These are phyloP conservation scores for Xylaria sp. DNA, from an alignment of 495 filamentous ascomycete species.

Conservation along the genomic window DNA sequence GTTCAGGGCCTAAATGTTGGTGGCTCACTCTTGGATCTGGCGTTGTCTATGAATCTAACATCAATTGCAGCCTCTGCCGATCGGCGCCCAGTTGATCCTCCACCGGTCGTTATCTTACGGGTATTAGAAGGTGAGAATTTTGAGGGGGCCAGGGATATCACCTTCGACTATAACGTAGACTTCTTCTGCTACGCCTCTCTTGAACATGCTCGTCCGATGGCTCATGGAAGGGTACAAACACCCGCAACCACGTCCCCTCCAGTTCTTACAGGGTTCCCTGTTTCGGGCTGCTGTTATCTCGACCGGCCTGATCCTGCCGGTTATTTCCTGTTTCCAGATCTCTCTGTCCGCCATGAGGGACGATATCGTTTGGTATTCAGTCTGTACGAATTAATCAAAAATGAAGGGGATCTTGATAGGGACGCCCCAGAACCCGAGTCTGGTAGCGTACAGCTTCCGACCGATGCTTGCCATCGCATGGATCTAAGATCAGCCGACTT, in stretches of 20 bases:
- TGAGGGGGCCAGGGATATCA: slow-evolving; percentile 72
- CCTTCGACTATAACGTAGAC: slow-evolving; percentile 92
- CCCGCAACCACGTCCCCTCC: slow-evolving; percentile 71
- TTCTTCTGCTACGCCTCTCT: slow-evolving; percentile 97
- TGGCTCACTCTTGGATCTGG: slow-evolving; percentile 22
- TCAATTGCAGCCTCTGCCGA: slow-evolving; percentile 80
- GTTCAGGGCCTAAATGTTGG: slow-evolving; percentile 93
- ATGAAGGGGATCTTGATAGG: slow-evolving; percentile 60
- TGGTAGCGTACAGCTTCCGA: slow-evolving; percentile 48
- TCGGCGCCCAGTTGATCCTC: slow-evolving; percentile 94
- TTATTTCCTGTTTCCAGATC: slow-evolving; percentile 97
- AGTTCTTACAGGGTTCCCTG: slow-evolving; percentile 92
- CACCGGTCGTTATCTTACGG: slow-evolving; percentile 91
- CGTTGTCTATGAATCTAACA: slow-evolving; percentile 22
- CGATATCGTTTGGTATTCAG: slow-evolving; percentile 88
- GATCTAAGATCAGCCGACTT: slow-evolving; percentile 91
- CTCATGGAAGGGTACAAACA: slow-evolving; percentile 75
- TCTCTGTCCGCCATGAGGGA: slow-evolving; percentile 96
- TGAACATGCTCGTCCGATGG: slow-evolving; percentile 84
- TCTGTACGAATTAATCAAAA: slow-evolving; percentile 90
- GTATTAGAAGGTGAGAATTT: slow-evolving; percentile 79
- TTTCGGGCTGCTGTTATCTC: slow-evolving; percentile 95
- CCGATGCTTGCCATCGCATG: slow-evolving; percentile 66
- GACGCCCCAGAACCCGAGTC: slow-evolving; percentile 44
- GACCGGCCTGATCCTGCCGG: slow-evolving; percentile 90